Evolutionary conservation across 257 asterid species (phyloP), one percentile per base, ranked within the genome.

Genomic region (Salvia miltiorrhiza): DNA sequence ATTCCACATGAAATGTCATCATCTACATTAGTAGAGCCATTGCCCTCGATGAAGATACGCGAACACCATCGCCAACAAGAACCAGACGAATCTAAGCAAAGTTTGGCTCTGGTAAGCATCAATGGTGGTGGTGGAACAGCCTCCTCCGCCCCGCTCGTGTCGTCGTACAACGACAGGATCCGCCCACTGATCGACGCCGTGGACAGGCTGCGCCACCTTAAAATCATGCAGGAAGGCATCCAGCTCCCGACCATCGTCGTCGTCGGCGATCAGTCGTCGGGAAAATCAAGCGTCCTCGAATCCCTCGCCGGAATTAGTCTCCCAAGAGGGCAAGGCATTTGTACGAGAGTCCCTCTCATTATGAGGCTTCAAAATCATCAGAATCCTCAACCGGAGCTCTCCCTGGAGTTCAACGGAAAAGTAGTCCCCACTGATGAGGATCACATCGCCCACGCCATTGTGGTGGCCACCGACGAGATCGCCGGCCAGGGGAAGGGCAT

Each of bases 241-340:
- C 86, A 78, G 20, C 78, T 81, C 16, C 83, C 86, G 2, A 81
- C 86, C 49, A 81, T 78, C 33, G 83, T 81, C 2, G 86, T 81
- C 1, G 82, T 80, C 7, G 85, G 85, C 10, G 85, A 80, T 35
- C 85, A 80, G 3, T 80, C 85, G 0, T 80, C 80, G 26, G 86
- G 86, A 1, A 81, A 81, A 32, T 81, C 85, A 37, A 81, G 85
- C 41, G 85, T 81, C 0, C 85, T 77, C 2, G 83, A 81, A 35
- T 81, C 86, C 59, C 79, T 81, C 2, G 86, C 86, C 4, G 83
- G 83, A 5, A 82, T 79, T 73, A 76, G 76, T 80, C 86, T 82
- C 21, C 81, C 82, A 4, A 30, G 82, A 6, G 81, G 84, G 14
- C 83, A 82, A 21, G 80, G 82, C 3, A 80, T 77, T 4, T 80